Evolutionary conservation across 192 early-diverging fungal genomes (phyloP), one percentile per base, ranked within the genome.

Genomic region (Umbelopsis ramanniana): DNA sequence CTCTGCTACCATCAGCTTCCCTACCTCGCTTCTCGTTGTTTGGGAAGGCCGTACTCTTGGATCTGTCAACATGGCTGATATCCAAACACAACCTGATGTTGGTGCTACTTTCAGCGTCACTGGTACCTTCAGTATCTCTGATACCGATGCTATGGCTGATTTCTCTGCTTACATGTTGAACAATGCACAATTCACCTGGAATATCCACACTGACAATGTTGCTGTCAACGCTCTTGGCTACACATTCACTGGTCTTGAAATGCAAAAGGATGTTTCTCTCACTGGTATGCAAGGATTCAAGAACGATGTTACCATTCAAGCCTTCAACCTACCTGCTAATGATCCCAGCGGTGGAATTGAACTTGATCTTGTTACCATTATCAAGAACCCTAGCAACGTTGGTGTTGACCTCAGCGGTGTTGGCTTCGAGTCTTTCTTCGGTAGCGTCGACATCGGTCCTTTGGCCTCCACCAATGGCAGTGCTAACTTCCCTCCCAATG

Each of bases 261-360:
- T 89, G 77, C 69, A 78, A 48, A 88, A 90, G 75, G 66, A 53
- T 66, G 80, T 90, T 15, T 84, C 69, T 12, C 74, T 87, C 5
- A 69, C 72, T 53, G 86, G 84, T 33, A 76, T 83, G 69, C 69
- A 77, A 68, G 83, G 83, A 33, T 84, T 89, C 79, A 80, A 77
- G 70, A 74, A 66, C 23, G 74, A 55, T 67, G 82, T 85, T 23
- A 52, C 47, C n/a, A 79, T 87, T 21, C 47, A 77, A 19, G 70
- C 76, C 5, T 88, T 85, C 63, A 83, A 89, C 73, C 70, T 89
- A 22, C 87, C 87, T 24, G 78, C 79, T 17, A 84, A 89, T 46
- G 86, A 86, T 52, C 79, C 86, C 55, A 67, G 66, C 11, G 92
- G 87, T 66, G 89, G 84, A 67, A 90, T 93, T 74, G 87, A 82